Evolutionary conservation across 345 rosid species (phyloP).

Genomic region (Populus pruinosa): DNA sequence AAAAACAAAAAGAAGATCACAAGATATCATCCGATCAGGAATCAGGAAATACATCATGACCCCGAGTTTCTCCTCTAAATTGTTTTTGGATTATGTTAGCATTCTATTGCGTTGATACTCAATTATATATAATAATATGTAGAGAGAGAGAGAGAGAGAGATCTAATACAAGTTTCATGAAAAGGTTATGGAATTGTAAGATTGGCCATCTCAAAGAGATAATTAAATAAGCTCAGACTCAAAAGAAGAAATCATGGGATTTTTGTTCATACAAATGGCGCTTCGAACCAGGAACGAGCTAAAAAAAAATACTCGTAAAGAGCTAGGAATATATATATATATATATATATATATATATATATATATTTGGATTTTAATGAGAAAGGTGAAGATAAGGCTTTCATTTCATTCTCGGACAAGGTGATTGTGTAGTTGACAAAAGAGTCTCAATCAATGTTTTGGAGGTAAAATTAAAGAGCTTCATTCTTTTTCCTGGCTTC

Average conservation of each 20-base stretch:
- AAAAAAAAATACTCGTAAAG: no score
- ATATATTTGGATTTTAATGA: neutral
- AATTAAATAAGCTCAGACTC: neutral
- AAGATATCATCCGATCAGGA: neutral
- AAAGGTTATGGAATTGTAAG: neutral
- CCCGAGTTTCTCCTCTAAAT: neutral
- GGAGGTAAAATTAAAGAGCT: neutral
- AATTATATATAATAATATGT: no score
- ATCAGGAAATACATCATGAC: neutral
- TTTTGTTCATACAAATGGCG: no score
- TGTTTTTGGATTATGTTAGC: neutral
- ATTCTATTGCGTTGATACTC: neutral
- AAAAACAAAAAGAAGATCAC: neutral
- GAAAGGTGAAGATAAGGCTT: slow-evolving; percentile 27
- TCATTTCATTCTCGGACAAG: slow-evolving; percentile 42
- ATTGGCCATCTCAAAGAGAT: neutral
- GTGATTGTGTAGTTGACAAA: slow-evolving; percentile 42
- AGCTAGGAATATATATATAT: no score
- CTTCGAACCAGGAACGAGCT: no score
- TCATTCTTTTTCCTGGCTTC: neutral
- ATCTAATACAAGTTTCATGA: neutral
- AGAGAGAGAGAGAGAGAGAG: no score
- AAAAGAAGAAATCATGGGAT: no score
- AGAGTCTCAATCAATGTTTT: slow-evolving; percentile 19
- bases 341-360: no score